phyloP scores from a whole-genome alignment of 2,329 filamentous ascomycete species.

The Fusarium falciforme region DNA sequence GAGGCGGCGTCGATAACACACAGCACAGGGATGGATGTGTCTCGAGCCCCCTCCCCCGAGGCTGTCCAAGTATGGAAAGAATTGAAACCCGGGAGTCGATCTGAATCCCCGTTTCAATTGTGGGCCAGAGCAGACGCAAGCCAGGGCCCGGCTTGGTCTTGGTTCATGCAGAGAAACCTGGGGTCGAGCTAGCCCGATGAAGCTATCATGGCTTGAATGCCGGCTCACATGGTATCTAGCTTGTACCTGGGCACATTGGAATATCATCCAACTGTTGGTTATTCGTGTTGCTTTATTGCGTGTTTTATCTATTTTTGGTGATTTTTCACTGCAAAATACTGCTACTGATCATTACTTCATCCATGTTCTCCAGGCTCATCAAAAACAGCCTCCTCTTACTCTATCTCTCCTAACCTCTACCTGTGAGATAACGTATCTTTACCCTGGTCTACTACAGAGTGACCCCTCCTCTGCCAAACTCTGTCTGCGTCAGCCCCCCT shows the following conservation, averaged over 20 bases:
- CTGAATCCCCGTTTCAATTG: constrained; percentile 11
- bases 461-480: not conserved
- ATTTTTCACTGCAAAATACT: not conserved
- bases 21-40: not conserved
- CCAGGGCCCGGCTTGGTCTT: not conserved
- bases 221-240: not conserved
- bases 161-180: not conserved
- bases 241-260: not conserved
- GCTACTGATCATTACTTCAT: not conserved
- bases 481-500: not conserved
- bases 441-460: not conserved
- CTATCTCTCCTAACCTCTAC: not conserved
- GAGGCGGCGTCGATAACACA: not conserved
- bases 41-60: not conserved
- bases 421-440: not conserved
- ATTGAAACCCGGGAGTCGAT: constrained; percentile 8
- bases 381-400: not conserved
- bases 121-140: not conserved
- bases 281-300: not conserved
- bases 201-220: not conserved
- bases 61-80: not conserved
- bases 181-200: not conserved
- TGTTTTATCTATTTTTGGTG: not conserved
- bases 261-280: not conserved
- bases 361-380: not conserved